These are phyloP conservation scores for Exophiala sideris DNA, from an alignment of 2,329 filamentous ascomycete genomes.

Conservation along the genomic window DNA sequence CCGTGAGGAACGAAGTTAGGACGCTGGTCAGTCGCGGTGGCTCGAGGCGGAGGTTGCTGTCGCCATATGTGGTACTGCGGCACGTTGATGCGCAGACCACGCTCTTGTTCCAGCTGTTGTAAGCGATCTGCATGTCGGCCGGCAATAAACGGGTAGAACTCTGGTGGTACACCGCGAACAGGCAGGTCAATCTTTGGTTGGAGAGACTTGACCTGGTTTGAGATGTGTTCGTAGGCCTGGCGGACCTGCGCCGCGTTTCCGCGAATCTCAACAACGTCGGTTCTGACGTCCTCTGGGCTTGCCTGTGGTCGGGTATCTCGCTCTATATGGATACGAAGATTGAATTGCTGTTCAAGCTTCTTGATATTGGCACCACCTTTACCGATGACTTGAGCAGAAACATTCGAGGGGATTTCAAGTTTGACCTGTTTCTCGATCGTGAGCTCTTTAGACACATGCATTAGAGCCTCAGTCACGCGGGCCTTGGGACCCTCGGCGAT, in stretches of 20 bases:
- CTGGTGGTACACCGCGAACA: constrained; percentile 77
- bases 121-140: constrained; percentile 69
- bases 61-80: constrained; percentile 76
- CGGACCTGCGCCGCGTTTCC: constrained; percentile 86
- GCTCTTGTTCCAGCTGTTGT: constrained; percentile 65
- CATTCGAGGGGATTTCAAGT: constrained; percentile 77
- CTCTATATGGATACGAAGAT: constrained; percentile 85
- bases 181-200: constrained; percentile 77
- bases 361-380: constrained; percentile 87
- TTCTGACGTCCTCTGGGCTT: constrained; percentile 67
- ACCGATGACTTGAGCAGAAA: constrained; percentile 87
- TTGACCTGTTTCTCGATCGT: constrained; percentile 73
- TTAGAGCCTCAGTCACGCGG: constrained; percentile 80
- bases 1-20: constrained; percentile 68
- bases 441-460: constrained; percentile 83
- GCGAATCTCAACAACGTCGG: constrained; percentile 82
- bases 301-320: constrained; percentile 60
- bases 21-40: constrained; percentile 59
- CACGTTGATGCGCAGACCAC: constrained; percentile 76
- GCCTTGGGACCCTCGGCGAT: constrained; percentile 81
- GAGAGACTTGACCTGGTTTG: constrained; percentile 82
- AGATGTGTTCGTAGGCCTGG: constrained; percentile 77
- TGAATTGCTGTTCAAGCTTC: constrained; percentile 81
- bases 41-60: constrained; percentile 63
- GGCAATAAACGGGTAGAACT: constrained; percentile 94